Base-by-base conservation (phyloP, 2,329 filamentous ascomycete genomes). In the Ceratocystiopsis minuta region DNA sequence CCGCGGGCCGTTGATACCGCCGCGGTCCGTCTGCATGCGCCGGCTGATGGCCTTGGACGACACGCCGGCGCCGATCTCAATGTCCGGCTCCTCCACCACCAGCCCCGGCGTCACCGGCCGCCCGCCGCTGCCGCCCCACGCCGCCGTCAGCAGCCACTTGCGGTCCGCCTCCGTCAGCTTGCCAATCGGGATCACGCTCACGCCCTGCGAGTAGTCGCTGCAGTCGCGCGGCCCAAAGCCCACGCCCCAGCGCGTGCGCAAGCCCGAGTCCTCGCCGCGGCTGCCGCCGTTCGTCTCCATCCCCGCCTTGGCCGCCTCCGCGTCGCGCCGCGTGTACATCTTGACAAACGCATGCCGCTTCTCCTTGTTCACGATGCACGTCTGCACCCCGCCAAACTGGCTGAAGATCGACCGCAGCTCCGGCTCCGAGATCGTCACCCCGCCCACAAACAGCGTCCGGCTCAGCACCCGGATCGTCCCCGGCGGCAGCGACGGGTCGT, bases 271-370 rank as follows among this genome's bases (percentile, higher is more conserved):
- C 6, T 78, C 69, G 45, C 77, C 72, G 48, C 80, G 75, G 41
- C 76, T 77, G 20, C 20, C 20, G 20, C 7, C 7, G 20, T 20
- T 20, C 4, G 20, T 7, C 57, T 95, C 87, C 77, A 96, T 94
- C 40, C 78, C 83, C 34, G 80, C 74, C 57, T 92, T 92, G 40
- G 90, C 90, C 47, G 59, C 66, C 45, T 93, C 71, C 14, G 90
- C 88, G 59, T 94, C 85, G 47, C 75, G 70, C 34, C 92, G 84
- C 48, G 75, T 90, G 50, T 90, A 73, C 90, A 98, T 98, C 64
- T 98, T 98, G 54, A 98, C 88, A 57, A 98, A 98, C 6, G 90
- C 90, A 60, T 98, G 90, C 16, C 90, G 82, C 64, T 96, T 98
- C 55, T 98, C 90, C 54, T 85, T 81, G 63, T 98, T 96, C 50